Evolutionary conservation across 1,139 yeast species (phyloP).

Genomic region (Meyerozyma athensensis): DNA sequence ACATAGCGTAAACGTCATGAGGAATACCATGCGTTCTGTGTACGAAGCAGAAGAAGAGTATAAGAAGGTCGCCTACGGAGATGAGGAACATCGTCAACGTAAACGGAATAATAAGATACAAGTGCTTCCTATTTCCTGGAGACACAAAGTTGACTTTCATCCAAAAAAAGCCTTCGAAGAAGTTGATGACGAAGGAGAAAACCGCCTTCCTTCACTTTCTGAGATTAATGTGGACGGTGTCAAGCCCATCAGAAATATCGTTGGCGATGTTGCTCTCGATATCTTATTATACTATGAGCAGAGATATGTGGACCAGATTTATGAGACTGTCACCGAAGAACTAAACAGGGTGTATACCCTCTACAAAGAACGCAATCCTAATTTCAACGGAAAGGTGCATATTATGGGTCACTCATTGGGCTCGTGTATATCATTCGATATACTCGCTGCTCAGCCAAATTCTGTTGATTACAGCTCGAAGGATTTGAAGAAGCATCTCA

Average conservation of each 20-base stretch:
- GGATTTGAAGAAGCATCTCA: slow-evolving; percentile 34
- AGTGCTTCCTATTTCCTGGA: slow-evolving; percentile 75
- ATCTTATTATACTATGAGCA: slow-evolving; percentile 83
- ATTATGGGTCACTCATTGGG: slow-evolving; percentile 91
- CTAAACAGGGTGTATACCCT: slow-evolving; percentile 63
- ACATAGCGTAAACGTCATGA: slow-evolving; percentile 70
- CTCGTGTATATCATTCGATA: slow-evolving; percentile 77
- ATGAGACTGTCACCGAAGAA: slow-evolving; percentile 62
- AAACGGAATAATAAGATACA: slow-evolving; percentile 57
- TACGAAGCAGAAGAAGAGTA: slow-evolving; percentile 44
- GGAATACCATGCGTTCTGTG: slow-evolving; percentile 59
- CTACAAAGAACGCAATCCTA: slow-evolving; percentile 63
- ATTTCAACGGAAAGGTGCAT: slow-evolving; percentile 74
- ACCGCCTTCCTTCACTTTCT: slow-evolving; percentile 56
- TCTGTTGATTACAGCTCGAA: slow-evolving; percentile 14
- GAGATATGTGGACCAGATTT: slow-evolving; percentile 55
- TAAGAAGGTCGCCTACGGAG: slow-evolving; percentile 33
- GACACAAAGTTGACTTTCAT: slow-evolving; percentile 62
- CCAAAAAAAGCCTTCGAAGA: slow-evolving; percentile 37
- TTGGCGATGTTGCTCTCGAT: slow-evolving; percentile 86
- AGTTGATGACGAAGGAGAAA: slow-evolving; percentile 24
- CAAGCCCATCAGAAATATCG: slow-evolving; percentile 65
- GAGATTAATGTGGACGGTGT: slow-evolving; percentile 82
- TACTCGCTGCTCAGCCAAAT: slow-evolving; percentile 56
- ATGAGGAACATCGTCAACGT: slow-evolving; percentile 13